A percentile compares a stretch with the other conserved stretches of the same genome.
Evolutionary conservation across 768 basidiomycete species (phyloP).

Genomic region (Megacollybia marginata): DNA sequence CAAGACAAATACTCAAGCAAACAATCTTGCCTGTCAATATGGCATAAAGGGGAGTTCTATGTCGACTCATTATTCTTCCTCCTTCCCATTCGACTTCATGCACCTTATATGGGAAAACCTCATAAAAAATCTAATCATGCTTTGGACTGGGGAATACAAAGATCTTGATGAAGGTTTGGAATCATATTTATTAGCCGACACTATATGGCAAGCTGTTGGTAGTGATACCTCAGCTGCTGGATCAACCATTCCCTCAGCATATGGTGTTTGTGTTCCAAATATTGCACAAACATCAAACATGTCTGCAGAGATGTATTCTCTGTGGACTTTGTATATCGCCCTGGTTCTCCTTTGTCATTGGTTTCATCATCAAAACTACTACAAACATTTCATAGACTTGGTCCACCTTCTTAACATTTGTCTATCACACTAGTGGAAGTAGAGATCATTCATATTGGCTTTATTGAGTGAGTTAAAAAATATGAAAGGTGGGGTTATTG

Average conservation of each 20-base stretch:
- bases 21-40: conserved; percentile 11
- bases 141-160: not conserved
- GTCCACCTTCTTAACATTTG: too few species aligned
- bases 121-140: not conserved
- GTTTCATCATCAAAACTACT: too few species aligned
- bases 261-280: too few species aligned
- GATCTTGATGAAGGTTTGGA: not conserved
- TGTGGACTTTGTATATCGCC: too few species aligned
- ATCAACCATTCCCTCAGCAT: not conserved
- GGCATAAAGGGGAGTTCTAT: conserved; percentile 30
- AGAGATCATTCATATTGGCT: too few species aligned
- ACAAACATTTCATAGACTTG: too few species aligned
- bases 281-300: too few species aligned
- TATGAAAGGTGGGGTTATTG: too few species aligned
- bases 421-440: too few species aligned
- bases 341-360: too few species aligned
- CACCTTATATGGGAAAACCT: conserved; percentile 31
- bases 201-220: not conserved
- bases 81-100: conserved; percentile 39
- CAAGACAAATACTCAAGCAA: not conserved
- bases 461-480: too few species aligned
- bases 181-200: not conserved
- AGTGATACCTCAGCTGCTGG: not conserved
- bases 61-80: conserved; percentile 29
- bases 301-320: too few species aligned